These are phyloP conservation scores for Pestalotiopsis fici DNA, from an alignment of 2,329 filamentous ascomycete genomes.

Conservation along the genomic window DNA sequence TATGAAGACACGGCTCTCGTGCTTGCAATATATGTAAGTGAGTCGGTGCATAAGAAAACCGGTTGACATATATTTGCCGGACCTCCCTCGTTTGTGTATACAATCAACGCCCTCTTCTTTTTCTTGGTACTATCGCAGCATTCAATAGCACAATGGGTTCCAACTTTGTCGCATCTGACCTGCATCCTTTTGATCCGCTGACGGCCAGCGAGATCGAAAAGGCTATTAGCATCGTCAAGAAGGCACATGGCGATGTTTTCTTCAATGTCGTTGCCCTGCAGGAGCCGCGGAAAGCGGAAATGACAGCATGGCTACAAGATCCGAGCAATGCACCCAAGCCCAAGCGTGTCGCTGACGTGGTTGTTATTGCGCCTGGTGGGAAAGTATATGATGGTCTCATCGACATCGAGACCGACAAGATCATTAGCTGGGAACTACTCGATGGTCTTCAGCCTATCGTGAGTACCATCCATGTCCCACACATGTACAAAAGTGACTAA, in stretches of 20 bases:
- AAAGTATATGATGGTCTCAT: slow-evolving; percentile 84
- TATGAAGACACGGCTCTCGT: not conserved
- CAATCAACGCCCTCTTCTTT: not conserved
- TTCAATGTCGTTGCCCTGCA: slow-evolving; percentile 87
- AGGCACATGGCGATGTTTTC: slow-evolving; percentile 69
- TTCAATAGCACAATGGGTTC: not conserved
- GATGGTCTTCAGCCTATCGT: slow-evolving; percentile 81
- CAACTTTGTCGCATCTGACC: not conserved
- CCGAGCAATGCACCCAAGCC: slow-evolving; percentile 59
- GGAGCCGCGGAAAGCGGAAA: slow-evolving; percentile 83
- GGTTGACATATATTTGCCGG: not conserved
- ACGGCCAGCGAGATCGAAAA: slow-evolving; percentile 71
- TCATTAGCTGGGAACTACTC: slow-evolving; percentile 74
- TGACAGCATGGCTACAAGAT: slow-evolving; percentile 76
- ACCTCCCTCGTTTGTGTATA: not conserved
- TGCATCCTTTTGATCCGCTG: slow-evolving; percentile 79
- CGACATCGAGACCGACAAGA: slow-evolving; percentile 65
- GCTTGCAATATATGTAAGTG: not conserved
- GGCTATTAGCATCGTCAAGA: slow-evolving; percentile 68
- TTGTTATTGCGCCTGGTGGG: slow-evolving; percentile 77
- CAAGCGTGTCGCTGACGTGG: slow-evolving; percentile 75
- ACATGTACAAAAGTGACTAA: not conserved
- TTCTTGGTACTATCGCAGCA: not conserved
- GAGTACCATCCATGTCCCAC: slow-evolving; percentile 25
- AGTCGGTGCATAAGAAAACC: not conserved